phyloP scores from a whole-genome alignment of 345 rosid species.

The Fremontodendron californicum region DNA sequence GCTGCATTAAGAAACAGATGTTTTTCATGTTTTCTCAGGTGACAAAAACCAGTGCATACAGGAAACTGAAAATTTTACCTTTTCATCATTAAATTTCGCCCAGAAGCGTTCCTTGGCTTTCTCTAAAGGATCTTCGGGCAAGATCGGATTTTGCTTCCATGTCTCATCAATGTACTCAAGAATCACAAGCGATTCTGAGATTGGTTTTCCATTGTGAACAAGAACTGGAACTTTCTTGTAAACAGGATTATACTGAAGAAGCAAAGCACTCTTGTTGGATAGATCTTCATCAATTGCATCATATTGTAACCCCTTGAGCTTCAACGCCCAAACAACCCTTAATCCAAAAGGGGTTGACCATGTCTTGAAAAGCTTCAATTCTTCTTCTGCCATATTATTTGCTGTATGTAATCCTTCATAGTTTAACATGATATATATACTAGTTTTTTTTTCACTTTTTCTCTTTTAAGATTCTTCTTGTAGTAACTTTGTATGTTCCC shows the following conservation, averaged over 20 bases:
- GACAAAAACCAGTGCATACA: neutral
- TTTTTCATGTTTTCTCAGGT: neutral
- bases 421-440: neutral
- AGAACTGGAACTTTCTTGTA: conserved; percentile 36
- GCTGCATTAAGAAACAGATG: neutral
- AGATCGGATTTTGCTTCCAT: conserved; percentile 22
- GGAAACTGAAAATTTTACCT: conserved; percentile 15
- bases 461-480: neutral
- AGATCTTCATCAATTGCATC: conserved; percentile 26
- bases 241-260: conserved; percentile 26
- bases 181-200: conserved; percentile 27
- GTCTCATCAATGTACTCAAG: conserved; percentile 33
- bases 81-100: conserved; percentile 33
- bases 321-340: conserved; percentile 32
- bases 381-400: conserved; percentile 10
- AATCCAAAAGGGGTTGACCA: conserved; percentile 11
- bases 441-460: neutral
- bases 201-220: conserved; percentile 16
- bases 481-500: no score
- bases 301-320: conserved; percentile 29
- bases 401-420: neutral
- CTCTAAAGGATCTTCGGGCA: conserved; percentile 26
- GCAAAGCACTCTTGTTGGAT: conserved; percentile 29
- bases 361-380: conserved; percentile 23
- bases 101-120: conserved; percentile 34